phyloP scores from a whole-genome alignment of 2,329 filamentous ascomycete genomes.

The Pseudogymnoascus sp. region DNA sequence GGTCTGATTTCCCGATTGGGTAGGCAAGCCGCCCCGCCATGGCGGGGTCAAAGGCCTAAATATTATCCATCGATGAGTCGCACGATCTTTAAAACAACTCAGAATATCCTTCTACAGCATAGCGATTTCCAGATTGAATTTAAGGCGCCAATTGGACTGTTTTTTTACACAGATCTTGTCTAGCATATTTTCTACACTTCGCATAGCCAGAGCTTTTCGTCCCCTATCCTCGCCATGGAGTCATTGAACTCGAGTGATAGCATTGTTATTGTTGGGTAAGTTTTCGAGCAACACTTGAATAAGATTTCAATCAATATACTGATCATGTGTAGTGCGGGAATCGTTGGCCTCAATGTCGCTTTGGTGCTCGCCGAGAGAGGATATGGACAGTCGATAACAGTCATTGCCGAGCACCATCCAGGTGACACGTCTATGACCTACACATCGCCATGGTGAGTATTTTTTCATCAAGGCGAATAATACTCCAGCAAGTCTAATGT shows the following conservation, averaged over 20 bases:
- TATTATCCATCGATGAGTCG: background rate
- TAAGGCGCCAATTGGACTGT: background rate
- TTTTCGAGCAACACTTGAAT: background rate
- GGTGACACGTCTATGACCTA: conserved; percentile 33
- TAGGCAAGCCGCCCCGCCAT: conserved; percentile 1
- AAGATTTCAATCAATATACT: background rate
- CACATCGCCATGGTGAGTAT: conserved; percentile 33
- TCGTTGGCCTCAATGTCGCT: conserved; percentile 34
- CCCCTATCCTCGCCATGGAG: background rate
- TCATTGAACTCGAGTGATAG: conserved; percentile 3
- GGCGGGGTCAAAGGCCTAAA: background rate
- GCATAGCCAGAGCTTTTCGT: background rate
- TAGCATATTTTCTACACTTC: background rate
- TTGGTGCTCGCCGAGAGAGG: conserved; percentile 31
- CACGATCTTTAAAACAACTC: conserved; percentile 7
- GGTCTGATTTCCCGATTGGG: background rate
- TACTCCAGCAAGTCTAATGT: background rate
- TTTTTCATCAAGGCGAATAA: background rate
- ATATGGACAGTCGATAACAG: conserved; percentile 28
- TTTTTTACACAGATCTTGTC: background rate
- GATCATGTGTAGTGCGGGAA: conserved; percentile 20
- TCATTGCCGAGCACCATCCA: conserved; percentile 35
- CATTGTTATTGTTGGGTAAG: conserved; percentile 9
- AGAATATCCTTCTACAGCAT: background rate
- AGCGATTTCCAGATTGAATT: background rate